Evolutionary conservation across 305 asterid genomes (phyloP).

Genomic region (Petunia hybrid): DNA sequence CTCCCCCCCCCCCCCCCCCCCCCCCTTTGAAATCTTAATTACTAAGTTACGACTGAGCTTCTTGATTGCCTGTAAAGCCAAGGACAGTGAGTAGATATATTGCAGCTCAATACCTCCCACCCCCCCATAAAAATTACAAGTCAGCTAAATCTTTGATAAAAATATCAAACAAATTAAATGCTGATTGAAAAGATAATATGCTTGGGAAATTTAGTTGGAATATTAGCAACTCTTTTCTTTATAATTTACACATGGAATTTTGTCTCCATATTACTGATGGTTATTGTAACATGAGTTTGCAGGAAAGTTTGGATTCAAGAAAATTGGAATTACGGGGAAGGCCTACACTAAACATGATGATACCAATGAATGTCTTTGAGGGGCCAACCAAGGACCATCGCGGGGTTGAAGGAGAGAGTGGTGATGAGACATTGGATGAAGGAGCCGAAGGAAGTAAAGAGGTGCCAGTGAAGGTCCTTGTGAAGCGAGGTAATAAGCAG

Average conservation of each 20-base stretch:
- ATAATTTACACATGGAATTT: slow-evolving; percentile 3
- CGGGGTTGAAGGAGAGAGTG: slow-evolving; percentile 83
- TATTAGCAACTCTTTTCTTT: slow-evolving; percentile 17
- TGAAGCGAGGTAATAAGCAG: slow-evolving; percentile 95
- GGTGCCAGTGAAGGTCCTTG: slow-evolving; percentile 89
- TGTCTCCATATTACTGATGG: slow-evolving; percentile 27
- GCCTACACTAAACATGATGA: slow-evolving; percentile 89
- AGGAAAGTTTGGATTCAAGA: slow-evolving; percentile 99
- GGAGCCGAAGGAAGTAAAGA: slow-evolving; percentile 74
- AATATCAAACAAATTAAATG: slow-evolving; percentile 8
- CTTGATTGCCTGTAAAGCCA: neutral
- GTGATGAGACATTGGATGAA: slow-evolving; percentile 81
- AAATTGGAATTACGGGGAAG: slow-evolving; percentile 89
- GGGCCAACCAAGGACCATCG: slow-evolving; percentile 82
- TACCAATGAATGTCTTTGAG: slow-evolving; percentile 92
- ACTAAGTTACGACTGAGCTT: neutral
- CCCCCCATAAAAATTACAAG: neutral
- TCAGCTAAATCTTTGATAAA: neutral
- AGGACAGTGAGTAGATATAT: neutral
- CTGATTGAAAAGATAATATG: neutral
- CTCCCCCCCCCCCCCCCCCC: neutral
- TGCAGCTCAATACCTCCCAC: neutral
- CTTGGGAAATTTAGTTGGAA: slow-evolving; percentile 2
- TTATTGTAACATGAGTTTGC: slow-evolving; percentile 41
- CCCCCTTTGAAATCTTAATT: neutral